Conservation (phyloP, 495 filamentous ascomycete species). For the Viridothelium virens region DNA sequence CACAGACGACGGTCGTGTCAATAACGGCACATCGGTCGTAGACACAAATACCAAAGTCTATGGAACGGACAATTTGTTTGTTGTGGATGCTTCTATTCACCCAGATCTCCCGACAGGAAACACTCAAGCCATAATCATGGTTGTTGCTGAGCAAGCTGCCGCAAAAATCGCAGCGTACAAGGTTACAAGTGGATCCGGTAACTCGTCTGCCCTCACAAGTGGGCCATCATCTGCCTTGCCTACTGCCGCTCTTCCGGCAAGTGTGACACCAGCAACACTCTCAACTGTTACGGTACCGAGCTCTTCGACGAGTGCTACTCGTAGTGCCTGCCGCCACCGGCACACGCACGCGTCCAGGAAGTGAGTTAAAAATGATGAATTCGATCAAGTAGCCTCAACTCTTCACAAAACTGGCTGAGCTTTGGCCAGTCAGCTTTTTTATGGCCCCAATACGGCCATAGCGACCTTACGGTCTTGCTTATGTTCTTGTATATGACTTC, state of each 20-base stretch:
- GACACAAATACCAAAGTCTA: neutral
- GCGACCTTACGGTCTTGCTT: no score
- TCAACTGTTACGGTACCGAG: no score
- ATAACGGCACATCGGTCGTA: neutral
- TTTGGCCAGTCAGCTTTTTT: no score
- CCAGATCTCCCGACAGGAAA: conserved; percentile 43
- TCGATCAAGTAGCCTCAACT: no score
- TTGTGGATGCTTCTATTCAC: conserved; percentile 35
- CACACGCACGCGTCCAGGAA: no score
- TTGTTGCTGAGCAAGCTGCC: conserved; percentile 39
- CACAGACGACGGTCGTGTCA: neutral
- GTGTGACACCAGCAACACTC: neutral
- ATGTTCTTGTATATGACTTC: no score
- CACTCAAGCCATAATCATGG: conserved; percentile 40
- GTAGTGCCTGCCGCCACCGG: no score
- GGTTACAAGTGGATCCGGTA: conserved; percentile 14
- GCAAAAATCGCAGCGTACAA: conserved; percentile 31
- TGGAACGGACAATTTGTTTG: conserved; percentile 2
- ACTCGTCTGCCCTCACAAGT: neutral
- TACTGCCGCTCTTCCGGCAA: neutral
- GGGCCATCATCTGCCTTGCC: neutral
- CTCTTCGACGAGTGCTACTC: no score
- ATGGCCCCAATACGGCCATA: no score
- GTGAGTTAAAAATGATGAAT: no score
- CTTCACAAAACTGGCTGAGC: no score